Evolutionary conservation across 257 asterid genomes (phyloP).

Genomic region (Vinca minor): DNA sequence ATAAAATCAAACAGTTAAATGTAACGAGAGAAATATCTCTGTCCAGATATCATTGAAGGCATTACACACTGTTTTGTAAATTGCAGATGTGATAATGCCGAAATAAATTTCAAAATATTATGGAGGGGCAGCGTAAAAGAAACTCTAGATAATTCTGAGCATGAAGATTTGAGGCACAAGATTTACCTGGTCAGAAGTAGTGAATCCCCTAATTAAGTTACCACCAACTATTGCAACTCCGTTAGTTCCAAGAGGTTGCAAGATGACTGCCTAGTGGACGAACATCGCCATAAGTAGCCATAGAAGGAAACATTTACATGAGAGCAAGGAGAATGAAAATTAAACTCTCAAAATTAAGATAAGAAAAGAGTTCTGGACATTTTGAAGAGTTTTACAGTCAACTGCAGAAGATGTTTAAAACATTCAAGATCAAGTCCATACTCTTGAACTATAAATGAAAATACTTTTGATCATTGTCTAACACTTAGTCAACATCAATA

Average conservation of each 20-base stretch:
- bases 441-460: slow-evolving; percentile 1
- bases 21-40: neutral
- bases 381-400: neutral
- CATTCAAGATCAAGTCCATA: neutral
- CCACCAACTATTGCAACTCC: slow-evolving; percentile 90
- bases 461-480: neutral
- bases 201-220: slow-evolving; percentile 79
- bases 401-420: neutral
- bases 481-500: neutral
- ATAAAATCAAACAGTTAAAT: neutral
- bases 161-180: neutral
- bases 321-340: neutral
- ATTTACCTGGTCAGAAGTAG: slow-evolving; percentile 77
- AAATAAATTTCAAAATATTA: neutral
- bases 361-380: neutral
- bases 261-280: slow-evolving; percentile 63
- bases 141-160: neutral
- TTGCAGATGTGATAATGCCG: neutral
- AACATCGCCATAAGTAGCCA: slow-evolving; percentile 9
- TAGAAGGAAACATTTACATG: neutral
- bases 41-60: neutral
- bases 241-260: slow-evolving; percentile 84
- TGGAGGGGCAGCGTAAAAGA: neutral
- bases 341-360: neutral
- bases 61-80: neutral